Conservation (phyloP, 2,329 filamentous ascomycete genomes). For the Xylaria sp. region DNA sequence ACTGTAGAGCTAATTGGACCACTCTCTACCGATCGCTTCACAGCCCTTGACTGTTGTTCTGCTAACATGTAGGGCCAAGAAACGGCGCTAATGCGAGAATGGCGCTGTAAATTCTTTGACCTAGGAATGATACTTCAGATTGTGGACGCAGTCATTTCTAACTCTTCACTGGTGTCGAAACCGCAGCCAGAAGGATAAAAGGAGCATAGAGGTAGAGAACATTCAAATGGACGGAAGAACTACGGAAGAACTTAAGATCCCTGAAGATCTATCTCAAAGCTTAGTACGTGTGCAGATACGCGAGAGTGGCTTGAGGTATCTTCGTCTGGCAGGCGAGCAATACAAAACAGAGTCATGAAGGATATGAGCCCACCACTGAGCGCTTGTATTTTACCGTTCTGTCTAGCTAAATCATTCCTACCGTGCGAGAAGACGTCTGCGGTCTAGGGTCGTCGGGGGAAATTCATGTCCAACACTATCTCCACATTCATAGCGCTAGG, state of each 20-base stretch:
- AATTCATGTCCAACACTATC: not conserved
- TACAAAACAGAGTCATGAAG: not conserved
- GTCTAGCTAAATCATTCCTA: not conserved
- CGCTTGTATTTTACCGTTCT: not conserved
- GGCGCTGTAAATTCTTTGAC: no score
- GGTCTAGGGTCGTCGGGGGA: not conserved
- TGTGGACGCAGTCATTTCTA: no score
- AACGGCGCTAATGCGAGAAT: no score
- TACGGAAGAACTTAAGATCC: not conserved
- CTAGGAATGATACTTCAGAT: no score
- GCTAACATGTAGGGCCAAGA: no score
- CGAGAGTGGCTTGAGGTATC: not conserved
- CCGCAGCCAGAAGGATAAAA: no score
- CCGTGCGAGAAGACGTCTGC: not conserved
- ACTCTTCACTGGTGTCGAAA: no score
- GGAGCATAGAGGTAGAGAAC: no score
- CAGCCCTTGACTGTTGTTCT: no score
- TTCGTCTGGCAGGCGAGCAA: not conserved
- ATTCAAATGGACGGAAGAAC: not conserved
- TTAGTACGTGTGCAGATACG: not conserved
- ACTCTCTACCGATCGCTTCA: no score
- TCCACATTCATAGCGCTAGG: not conserved
- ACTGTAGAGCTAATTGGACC: no score
- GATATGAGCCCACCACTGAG: not conserved
- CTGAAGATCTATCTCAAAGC: not conserved